These are phyloP conservation scores for Termitomyces titanicus DNA, from an alignment of 768 basidiomycete genomes.

Conservation along the genomic window DNA sequence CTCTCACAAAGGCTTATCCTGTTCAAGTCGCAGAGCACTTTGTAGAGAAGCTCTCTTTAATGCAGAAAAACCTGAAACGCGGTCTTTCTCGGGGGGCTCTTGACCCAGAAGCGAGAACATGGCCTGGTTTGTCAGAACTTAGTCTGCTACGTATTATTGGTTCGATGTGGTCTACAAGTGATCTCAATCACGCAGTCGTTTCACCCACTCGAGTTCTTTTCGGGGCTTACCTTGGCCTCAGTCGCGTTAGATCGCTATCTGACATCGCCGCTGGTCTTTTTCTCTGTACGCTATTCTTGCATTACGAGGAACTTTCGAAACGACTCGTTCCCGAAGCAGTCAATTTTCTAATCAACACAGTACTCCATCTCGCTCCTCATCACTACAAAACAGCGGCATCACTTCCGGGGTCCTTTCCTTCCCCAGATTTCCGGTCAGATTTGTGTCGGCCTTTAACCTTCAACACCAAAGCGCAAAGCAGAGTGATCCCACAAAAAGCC, in stretches of 20 bases:
- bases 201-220: constrained; percentile 86
- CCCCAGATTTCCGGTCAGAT: constrained; percentile 63
- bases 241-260: constrained; percentile 66
- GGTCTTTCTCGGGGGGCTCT: constrained; percentile 73
- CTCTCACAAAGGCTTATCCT: constrained; percentile 79
- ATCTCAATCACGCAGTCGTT: constrained; percentile 86
- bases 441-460: constrained; percentile 35
- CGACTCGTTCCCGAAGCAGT: constrained; percentile 86
- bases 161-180: constrained; percentile 88
- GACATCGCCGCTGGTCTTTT: constrained; percentile 89
- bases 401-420: constrained; percentile 69
- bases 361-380: constrained; percentile 74
- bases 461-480: constrained; percentile 38
- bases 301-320: constrained; percentile 84
- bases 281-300: constrained; percentile 77
- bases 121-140: constrained; percentile 85
- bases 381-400: constrained; percentile 37
- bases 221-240: constrained; percentile 86
- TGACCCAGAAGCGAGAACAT: constrained; percentile 66
- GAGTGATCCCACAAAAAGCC: constrained; percentile 38
- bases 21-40: constrained; percentile 76
- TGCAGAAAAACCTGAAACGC: constrained; percentile 91
- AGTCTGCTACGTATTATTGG: constrained; percentile 78
- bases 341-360: constrained; percentile 71
- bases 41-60: constrained; percentile 76